These are phyloP conservation scores for Fusarium camptoceras DNA, from an alignment of 2,329 filamentous ascomycete genomes.

Conservation along the genomic window DNA sequence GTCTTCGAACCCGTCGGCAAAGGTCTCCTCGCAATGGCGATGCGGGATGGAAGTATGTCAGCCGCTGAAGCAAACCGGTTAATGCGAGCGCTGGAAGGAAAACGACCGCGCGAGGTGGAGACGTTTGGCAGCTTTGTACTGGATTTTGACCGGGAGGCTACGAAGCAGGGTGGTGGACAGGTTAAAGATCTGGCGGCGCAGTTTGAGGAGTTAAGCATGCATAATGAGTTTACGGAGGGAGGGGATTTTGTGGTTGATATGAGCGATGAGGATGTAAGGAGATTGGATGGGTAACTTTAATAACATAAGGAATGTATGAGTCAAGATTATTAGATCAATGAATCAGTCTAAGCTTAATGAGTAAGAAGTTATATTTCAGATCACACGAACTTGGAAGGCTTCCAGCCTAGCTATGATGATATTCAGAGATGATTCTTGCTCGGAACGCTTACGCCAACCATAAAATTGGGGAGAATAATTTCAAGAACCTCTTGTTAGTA, in stretches of 20 bases:
- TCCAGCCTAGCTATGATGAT: too few relatives aligned
- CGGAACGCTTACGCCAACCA: too few relatives aligned
- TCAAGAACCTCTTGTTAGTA: too few relatives aligned
- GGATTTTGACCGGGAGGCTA: constrained; percentile 15
- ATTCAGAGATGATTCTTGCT: too few relatives aligned
- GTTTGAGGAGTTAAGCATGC: constrained; percentile 22
- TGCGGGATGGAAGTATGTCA: constrained; percentile 16
- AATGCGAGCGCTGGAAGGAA: not conserved
- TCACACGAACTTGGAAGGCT: too few relatives aligned
- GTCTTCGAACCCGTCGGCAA: constrained; percentile 13
- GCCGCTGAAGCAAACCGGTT: constrained; percentile 3
- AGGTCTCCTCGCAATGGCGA: constrained; percentile 4
- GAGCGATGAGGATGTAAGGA: not conserved
- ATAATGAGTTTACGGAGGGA: constrained; percentile 23
- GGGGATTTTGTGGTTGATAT: constrained; percentile 21
- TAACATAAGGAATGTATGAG: not conserved
- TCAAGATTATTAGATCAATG: not conserved
- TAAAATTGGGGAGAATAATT: too few relatives aligned
- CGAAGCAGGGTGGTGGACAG: constrained; percentile 18
- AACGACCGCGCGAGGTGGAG: not conserved
- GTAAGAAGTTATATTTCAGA: too few relatives aligned
- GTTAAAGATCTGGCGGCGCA: constrained; percentile 19
- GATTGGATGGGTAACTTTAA: not conserved
- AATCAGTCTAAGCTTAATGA: too few relatives aligned
- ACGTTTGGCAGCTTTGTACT: not conserved